phyloP scores from a whole-genome alignment of 2,329 filamentous ascomycete species.

The Exophiala spinifera region DNA sequence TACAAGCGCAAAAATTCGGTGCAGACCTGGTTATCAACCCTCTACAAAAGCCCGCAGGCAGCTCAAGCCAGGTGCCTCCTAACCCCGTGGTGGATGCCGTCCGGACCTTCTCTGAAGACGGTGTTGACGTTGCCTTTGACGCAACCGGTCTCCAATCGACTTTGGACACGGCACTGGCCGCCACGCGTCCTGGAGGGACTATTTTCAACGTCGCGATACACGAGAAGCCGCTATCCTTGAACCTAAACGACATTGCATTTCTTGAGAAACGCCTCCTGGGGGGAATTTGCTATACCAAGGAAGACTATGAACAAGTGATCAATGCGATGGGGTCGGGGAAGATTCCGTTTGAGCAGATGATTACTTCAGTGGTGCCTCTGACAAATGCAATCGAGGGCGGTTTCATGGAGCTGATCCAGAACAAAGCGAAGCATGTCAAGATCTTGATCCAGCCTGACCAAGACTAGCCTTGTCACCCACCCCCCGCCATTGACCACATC shows the following conservation, averaged over 20 bases:
- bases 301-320: constrained; percentile 37
- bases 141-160: constrained; percentile 52
- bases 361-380: constrained; percentile 56
- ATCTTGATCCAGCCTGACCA: constrained; percentile 47
- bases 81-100: constrained; percentile 3
- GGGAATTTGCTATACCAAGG: constrained; percentile 35
- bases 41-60: constrained; percentile 1
- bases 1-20: constrained; percentile 50
- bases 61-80: background rate
- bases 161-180: constrained; percentile 48
- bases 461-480: background rate
- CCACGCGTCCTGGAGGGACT: constrained; percentile 48
- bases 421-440: constrained; percentile 62
- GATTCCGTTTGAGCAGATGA: constrained; percentile 48
- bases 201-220: constrained; percentile 55
- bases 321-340: background rate
- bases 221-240: constrained; percentile 49
- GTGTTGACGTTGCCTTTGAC: constrained; percentile 51
- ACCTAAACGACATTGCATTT: constrained; percentile 51
- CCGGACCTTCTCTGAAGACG: constrained; percentile 25
- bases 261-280: constrained; percentile 43
- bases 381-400: constrained; percentile 57
- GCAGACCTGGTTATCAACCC: constrained; percentile 51
- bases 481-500: background rate
- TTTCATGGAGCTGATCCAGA: constrained; percentile 54